Evolutionary conservation across 352 stramenopile genomes (phyloP), one percentile per base, ranked within the genome.

Genomic region (Phytophthora litchii): DNA sequence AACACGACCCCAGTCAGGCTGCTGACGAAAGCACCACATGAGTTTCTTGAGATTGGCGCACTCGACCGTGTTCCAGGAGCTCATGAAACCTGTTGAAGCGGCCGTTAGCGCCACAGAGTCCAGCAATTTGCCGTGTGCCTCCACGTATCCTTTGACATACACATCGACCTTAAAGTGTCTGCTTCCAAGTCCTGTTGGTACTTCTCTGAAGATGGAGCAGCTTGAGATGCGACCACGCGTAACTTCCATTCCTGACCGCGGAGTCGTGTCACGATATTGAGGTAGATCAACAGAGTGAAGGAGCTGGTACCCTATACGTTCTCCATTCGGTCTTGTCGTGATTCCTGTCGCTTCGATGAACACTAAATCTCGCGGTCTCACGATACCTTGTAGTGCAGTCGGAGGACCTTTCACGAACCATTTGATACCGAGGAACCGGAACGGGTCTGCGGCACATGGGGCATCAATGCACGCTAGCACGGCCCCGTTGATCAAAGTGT

Each of bases 41-140:
- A 81, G 63, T 48, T 84, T 84, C 43, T 80, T 80, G 27, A 74
- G 50, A 25, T 79, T 65, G 13, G 64, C 68, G 41, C 64, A 78
- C 49, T 80, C 71, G 34, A 80, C 57, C 4, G 69, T 43, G 36
- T 83, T 83, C 74, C 74, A 83, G 12, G 67, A 80, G 47, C 68
- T 80, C 17, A 78, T 56, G 23, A 78, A 74, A 3, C 68, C 71
- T 19, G 58, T 83, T 10, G 74, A 76, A 11, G 72, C 72, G 5
- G 60, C 59, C 13, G 73, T 68, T n/a, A 84, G 66, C 4, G 72
- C 59, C 19, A 81, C 65, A 8, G 58, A 69, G 29, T 81, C 66
- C 9, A 78, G 46, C 21, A 80, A 38, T 8, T 67, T 76, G 17
- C 69, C 72, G 27, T 76, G 70, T 19, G 72, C 64, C 38, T 81